Base-by-base conservation (phyloP, 306 rosid genomes). In the Vigna nakashimae region DNA sequence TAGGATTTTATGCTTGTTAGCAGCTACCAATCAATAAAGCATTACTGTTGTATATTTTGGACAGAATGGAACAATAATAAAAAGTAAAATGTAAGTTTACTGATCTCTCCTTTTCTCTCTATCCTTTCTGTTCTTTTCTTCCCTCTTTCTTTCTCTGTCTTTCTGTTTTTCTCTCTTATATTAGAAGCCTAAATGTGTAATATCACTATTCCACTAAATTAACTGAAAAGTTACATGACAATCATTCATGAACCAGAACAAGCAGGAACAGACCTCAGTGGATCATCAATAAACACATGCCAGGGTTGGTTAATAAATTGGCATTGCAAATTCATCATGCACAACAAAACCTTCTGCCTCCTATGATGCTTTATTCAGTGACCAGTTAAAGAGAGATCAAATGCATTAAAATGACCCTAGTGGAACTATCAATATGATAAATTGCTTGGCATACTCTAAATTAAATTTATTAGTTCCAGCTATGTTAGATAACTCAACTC, bases 241-340 rank as follows among this genome's bases (percentile, higher is more conserved):
- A 65, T 18, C 52, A 38, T 65, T 65, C 50, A 63, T 34, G 24
- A 10, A 34, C 26, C 46, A 63, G 68, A 65, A 65, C 51, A 42
- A 40, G 71, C 34, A 42, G 53, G 45, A 42, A 40, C 11, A 2
- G 52, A 43, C 32, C 30, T 17, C n/a, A 42, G 30, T 65, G 34
- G 30, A 65, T 1, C 26, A 48, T 48, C 43, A 24, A 48, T 48
- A 69, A 48, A 26, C 42, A 26, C 15, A 16, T 16, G 43, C 59
- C 26, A 15, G 16, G 6, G 16, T 45, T 9, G 46, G 57, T 11
- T 14, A 24, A 36, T 15, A 22, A 14, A 46, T 46, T 48, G 55
- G n/a, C 58, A 26, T 69, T 24, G 43, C 57, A 68, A 11, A 68
- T 67, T 67, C 73, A 43, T 18, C 73, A 20, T 20, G 15, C 24